Conservation (phyloP, 2,329 filamentous ascomycete species). For the Trichophyton benhamiae region DNA sequence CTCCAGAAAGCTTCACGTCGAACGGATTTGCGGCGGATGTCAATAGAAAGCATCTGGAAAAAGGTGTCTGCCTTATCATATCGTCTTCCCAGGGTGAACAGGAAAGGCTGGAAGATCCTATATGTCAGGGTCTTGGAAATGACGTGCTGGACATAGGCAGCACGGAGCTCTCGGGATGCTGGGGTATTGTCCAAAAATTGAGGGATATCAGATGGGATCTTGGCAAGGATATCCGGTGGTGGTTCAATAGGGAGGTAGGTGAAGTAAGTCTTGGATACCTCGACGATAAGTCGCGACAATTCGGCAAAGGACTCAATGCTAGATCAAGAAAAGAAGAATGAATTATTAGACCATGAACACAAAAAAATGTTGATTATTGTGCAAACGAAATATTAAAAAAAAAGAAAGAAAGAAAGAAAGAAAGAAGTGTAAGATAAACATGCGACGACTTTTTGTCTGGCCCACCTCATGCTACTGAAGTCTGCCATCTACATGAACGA, state of each 20-base stretch:
- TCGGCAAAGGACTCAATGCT: slow-evolving; percentile 43
- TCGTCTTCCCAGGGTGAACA: slow-evolving; percentile 43
- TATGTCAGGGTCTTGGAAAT: slow-evolving; percentile 45
- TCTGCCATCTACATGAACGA: slow-evolving; percentile 5
- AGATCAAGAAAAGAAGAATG: slow-evolving; percentile 20
- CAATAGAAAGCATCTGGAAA: slow-evolving; percentile 43
- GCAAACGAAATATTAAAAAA: slow-evolving; percentile 12
- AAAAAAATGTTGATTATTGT: slow-evolving; percentile 11
- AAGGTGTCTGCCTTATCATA: slow-evolving; percentile 46
- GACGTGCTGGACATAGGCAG: slow-evolving; percentile 44
- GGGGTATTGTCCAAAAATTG: slow-evolving; percentile 43
- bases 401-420: neutral
- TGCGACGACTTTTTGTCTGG: slow-evolving; percentile 12
- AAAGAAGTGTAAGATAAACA: slow-evolving; percentile 9
- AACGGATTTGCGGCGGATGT: slow-evolving; percentile 45
- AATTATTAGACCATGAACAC: slow-evolving; percentile 11
- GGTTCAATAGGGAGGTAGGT: slow-evolving; percentile 40
- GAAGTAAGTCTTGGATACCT: slow-evolving; percentile 42
- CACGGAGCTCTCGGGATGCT: slow-evolving; percentile 40
- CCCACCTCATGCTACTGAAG: slow-evolving; percentile 4
- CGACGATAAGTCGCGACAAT: slow-evolving; percentile 40
- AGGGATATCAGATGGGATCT: slow-evolving; percentile 42
- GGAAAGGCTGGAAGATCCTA: slow-evolving; percentile 46
- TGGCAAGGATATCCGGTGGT: slow-evolving; percentile 38
- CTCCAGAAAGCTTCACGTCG: slow-evolving; percentile 47